A percentile compares a stretch with the other conserved stretches of the same genome.
These are phyloP conservation scores for Candida multigemmis DNA, from an alignment of 805 yeast genomes.

Conservation along the genomic window DNA sequence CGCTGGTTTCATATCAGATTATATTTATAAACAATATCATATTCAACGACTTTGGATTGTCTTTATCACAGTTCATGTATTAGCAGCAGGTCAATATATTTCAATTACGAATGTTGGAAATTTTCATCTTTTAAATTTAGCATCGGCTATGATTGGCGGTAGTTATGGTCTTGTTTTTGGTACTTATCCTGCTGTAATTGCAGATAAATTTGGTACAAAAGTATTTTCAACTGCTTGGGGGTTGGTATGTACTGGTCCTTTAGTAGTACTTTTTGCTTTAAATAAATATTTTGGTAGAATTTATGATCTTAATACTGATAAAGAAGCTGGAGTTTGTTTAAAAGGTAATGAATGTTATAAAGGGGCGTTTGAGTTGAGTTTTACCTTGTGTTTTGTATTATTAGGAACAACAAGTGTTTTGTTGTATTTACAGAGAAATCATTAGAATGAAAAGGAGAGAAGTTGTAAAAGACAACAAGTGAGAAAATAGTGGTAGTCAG, in stretches of 20 bases:
- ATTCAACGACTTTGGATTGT: slow-evolving; percentile 64
- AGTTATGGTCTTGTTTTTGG: slow-evolving; percentile 70
- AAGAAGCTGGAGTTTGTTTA: slow-evolving; percentile 29
- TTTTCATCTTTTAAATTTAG: slow-evolving; percentile 28
- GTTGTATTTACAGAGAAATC: slow-evolving; percentile 16
- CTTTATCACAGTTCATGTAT: slow-evolving; percentile 28
- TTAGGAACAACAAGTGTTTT: slow-evolving; percentile 12
- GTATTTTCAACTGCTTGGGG: slow-evolving; percentile 76
- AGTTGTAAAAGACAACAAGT: slow-evolving; percentile 2
- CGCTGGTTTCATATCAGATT: slow-evolving; percentile 61
- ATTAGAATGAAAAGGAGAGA: slow-evolving; percentile 3
- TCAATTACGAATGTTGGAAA: slow-evolving; percentile 16
- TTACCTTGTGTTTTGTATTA: slow-evolving; percentile 16
- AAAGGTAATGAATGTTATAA: slow-evolving; percentile 28
- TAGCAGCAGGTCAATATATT: slow-evolving; percentile 28
- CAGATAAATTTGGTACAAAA: slow-evolving; percentile 61
- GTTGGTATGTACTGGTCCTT: slow-evolving; percentile 61
- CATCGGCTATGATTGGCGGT: slow-evolving; percentile 51
- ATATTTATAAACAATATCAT: slow-evolving; percentile 39
- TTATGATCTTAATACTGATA: slow-evolving; percentile 36
- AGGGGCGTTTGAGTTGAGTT: slow-evolving; percentile 25
- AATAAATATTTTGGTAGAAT: slow-evolving; percentile 48
- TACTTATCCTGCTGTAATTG: slow-evolving; percentile 65
- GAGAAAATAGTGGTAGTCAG: not conserved
- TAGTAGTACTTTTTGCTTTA: slow-evolving; percentile 42